Evolutionary conservation across 306 rosid genomes (phyloP).

Genomic region (Crotalaria pallida): DNA sequence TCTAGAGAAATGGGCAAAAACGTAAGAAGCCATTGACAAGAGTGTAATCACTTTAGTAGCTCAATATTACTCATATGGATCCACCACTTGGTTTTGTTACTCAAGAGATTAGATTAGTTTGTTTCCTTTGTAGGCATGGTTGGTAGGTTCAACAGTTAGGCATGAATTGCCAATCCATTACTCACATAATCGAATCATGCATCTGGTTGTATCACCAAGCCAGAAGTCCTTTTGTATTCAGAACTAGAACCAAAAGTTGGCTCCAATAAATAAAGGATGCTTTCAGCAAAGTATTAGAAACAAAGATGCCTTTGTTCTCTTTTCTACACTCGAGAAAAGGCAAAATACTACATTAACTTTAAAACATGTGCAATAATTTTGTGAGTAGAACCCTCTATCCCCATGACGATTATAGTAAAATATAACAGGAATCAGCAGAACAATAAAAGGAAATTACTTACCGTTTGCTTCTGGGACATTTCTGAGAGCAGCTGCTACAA

Average conservation of each 20-base stretch:
- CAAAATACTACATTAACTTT: background rate
- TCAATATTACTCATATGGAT: no score
- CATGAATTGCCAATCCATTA: background rate
- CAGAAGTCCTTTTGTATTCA: background rate
- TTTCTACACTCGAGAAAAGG: background rate
- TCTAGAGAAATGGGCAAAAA: background rate
- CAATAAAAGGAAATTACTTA: conserved; percentile 30
- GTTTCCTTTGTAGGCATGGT: no score
- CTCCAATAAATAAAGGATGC: background rate
- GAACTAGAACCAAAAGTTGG: background rate
- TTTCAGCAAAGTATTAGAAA: background rate
- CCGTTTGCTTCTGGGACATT: conserved; percentile 92
- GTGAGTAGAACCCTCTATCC: background rate
- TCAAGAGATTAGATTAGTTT: no score
- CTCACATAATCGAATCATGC: background rate
- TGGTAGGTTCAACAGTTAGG: no score
- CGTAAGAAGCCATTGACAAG: background rate
- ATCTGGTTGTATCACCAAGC: background rate
- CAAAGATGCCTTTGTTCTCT: background rate
- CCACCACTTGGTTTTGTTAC: no score
- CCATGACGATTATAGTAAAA: background rate
- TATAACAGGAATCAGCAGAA: background rate
- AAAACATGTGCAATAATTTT: background rate
- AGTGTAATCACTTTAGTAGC: no score
- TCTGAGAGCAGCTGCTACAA: conserved; percentile 86